Percentiles rank a stretch among this genome's conserved stretches.
Evolutionary conservation across 257 asterid genomes (phyloP).

Genomic region (Solanum appendiculatum): DNA sequence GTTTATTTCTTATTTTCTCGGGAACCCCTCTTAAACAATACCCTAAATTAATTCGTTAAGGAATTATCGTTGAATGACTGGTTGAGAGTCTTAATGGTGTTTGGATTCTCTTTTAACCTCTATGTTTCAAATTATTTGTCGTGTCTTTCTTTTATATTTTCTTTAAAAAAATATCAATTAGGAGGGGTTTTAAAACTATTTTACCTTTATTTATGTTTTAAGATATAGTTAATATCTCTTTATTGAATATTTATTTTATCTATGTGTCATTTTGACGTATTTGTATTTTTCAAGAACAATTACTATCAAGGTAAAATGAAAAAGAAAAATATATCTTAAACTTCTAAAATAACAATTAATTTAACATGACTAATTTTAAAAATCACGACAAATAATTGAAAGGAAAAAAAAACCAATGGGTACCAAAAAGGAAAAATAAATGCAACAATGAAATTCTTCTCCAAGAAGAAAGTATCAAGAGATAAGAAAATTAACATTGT

Average conservation of each 20-base stretch:
- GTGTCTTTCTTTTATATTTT: too few relatives aligned
- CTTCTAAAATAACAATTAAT: neutral
- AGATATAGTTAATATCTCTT: too few relatives aligned
- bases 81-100: neutral
- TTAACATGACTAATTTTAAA: too few relatives aligned
- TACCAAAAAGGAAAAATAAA: neutral
- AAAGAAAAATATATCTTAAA: too few relatives aligned
- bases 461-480: neutral
- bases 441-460: neutral
- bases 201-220: too few relatives aligned
- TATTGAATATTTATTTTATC: too few relatives aligned
- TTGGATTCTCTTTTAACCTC: neutral
- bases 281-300: too few relatives aligned
- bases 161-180: accelerated
- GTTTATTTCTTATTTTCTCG: neutral
- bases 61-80: neutral
- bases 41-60: neutral
- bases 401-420: neutral
- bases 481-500: neutral
- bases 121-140: too few relatives aligned
- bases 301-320: neutral
- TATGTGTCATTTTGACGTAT: neutral
- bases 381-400: too few relatives aligned
- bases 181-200: neutral
- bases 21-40: neutral